Evolutionary conservation across 2,329 filamentous ascomycete species (phyloP).

Genomic region (Allantophomopsis cytisporea): DNA sequence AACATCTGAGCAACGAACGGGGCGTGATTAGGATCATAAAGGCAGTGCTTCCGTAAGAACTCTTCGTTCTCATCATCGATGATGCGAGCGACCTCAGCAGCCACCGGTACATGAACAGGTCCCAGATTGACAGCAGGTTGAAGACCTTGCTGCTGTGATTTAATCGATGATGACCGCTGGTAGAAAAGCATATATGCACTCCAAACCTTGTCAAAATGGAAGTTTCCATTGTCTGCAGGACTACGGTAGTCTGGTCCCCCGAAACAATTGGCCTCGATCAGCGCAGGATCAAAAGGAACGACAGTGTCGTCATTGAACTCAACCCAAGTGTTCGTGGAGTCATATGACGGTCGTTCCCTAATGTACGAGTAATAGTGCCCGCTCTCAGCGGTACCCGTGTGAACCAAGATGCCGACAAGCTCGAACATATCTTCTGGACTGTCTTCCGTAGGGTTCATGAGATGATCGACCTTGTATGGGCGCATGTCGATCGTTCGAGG

Average conservation of each 20-base stretch:
- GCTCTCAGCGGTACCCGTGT: constrained; percentile 83
- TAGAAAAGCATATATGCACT: constrained; percentile 99
- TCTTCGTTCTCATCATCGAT: constrained; percentile 62
- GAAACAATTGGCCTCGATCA: constrained; percentile 67
- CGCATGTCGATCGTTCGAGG: constrained; percentile 74
- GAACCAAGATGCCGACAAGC: constrained; percentile 87
- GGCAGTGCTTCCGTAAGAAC: constrained; percentile 62
- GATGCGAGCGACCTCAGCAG: constrained; percentile 33
- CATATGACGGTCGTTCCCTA: constrained; percentile 54
- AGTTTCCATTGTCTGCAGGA: constrained; percentile 25
- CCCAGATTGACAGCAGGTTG: constrained; percentile 19
- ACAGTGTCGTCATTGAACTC: constrained; percentile 93
- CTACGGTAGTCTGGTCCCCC: constrained; percentile 50
- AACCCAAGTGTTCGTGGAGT: constrained; percentile 49
- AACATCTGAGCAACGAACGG: constrained; percentile 53
- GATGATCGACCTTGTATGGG: constrained; percentile 76
- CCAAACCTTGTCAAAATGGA: constrained; percentile 52
- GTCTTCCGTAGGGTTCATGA: constrained; percentile 47
- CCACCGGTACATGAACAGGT: constrained; percentile 31
- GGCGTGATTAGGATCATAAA: constrained; percentile 62
- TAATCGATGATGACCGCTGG: constrained; percentile 59
- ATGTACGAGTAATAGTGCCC: constrained; percentile 98
- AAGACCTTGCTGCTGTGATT: constrained; percentile 34
- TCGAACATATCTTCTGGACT: constrained; percentile 68
- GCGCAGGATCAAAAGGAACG: constrained; percentile 55